Conservation (phyloP, 768 basidiomycete genomes). For the Lentinula guzmanii region DNA sequence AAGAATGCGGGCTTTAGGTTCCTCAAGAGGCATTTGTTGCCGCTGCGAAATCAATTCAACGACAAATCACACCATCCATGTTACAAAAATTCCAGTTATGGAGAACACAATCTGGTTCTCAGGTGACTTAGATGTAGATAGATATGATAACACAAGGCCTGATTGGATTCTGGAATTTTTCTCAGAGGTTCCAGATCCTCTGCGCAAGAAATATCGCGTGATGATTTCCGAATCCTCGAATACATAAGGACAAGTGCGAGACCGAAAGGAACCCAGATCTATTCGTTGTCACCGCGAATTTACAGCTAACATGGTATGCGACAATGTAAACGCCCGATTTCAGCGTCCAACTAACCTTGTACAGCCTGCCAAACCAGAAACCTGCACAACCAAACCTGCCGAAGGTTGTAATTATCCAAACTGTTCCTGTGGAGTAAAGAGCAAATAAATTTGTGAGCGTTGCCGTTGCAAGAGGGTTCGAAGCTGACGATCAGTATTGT, state of each 20-base stretch:
- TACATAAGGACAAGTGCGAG: not conserved
- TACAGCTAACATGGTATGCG: not conserved
- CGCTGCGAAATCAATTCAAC: conserved; percentile 68
- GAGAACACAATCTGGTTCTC: conserved; percentile 22
- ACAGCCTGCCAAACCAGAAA: conserved; percentile 1
- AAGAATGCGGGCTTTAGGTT: conserved; percentile 45
- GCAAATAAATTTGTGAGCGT: conserved; percentile 14
- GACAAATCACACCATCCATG: conserved; percentile 81
- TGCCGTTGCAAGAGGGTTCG: not conserved
- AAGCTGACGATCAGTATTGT: not conserved
- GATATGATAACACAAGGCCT: not conserved
- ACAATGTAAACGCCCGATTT: not conserved
- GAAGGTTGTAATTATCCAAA: conserved; percentile 23
- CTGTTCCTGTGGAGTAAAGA: conserved; percentile 29
- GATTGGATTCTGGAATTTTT: not conserved
- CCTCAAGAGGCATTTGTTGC: conserved; percentile 63
- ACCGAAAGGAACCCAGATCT: not conserved
- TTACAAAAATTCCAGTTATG: conserved; percentile 69
- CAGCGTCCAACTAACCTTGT: not conserved
- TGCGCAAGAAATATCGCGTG: not conserved
- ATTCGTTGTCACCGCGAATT: not conserved
- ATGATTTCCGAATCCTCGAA: not conserved
- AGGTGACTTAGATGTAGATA: not conserved
- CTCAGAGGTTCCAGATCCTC: not conserved
- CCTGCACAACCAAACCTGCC: conserved; percentile 7